A percentile compares a stretch with the other conserved stretches of the same genome.
These are phyloP conservation scores for Pseudomassariella vexata DNA, from an alignment of 2,329 filamentous ascomycete genomes.

Conservation along the genomic window DNA sequence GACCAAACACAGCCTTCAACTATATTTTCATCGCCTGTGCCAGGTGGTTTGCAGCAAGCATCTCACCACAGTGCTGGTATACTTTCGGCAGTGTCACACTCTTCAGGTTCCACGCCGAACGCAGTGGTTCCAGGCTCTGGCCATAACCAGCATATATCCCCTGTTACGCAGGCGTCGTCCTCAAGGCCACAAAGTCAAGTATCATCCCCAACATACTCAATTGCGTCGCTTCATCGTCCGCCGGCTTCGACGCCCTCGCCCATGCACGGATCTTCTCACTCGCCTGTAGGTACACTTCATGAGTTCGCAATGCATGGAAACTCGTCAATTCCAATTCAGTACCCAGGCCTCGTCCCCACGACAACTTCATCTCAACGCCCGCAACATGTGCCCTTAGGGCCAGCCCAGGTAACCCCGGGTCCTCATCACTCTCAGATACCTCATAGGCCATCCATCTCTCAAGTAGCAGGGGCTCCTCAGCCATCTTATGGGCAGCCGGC, in stretches of 20 bases:
- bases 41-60: no score
- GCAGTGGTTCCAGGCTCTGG: background rate
- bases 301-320: background rate
- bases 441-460: background rate
- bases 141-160: constrained; percentile 10
- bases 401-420: background rate
- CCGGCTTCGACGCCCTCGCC: constrained; percentile 17
- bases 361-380: background rate
- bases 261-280: constrained; percentile 3
- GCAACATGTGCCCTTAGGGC: constrained; percentile 5
- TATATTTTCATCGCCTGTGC: no score
- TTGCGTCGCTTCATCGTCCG: constrained; percentile 18
- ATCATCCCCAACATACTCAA: constrained; percentile 20
- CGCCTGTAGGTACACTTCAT: background rate
- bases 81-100: no score
- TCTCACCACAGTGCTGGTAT: no score
- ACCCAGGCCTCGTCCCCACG: background rate
- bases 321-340: background rate
- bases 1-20: no score
- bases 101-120: no score
- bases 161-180: constrained; percentile 15
- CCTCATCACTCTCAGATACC: constrained; percentile 6
- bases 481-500: no score
- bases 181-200: constrained; percentile 22
- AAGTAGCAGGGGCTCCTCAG: background rate